A percentile compares a stretch with the other conserved stretches of the same genome.
Evolutionary conservation across 78 protist genomes (phyloP).

Genomic region (Acrasis kona): DNA sequence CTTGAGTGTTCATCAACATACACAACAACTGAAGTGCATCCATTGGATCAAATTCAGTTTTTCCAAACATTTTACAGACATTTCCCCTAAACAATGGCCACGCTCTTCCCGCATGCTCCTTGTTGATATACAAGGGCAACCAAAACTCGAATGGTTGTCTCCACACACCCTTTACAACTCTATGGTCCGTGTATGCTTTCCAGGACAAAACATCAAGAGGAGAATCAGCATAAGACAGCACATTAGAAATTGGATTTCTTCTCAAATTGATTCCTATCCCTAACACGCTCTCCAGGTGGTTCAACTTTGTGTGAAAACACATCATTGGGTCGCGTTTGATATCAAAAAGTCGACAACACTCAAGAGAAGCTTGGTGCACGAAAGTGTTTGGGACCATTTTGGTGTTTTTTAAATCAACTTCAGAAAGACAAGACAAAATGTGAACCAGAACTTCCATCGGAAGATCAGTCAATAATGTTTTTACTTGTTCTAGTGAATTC

Average conservation of each 20-base stretch:
- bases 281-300: not conserved
- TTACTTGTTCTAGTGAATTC: not conserved
- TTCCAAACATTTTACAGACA: not conserved
- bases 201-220: not conserved
- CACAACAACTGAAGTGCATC: not conserved
- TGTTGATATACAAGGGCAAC: not conserved
- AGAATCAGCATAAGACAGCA: not conserved
- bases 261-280: not conserved
- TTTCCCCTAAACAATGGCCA: not conserved
- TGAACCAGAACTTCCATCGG: not conserved
- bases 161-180: not conserved
- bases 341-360: not conserved
- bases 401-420: not conserved
- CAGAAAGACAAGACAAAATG: not conserved
- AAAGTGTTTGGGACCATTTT: not conserved
- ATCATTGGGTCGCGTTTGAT: not conserved
- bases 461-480: not conserved
- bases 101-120: not conserved
- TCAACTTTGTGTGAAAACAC: not conserved
- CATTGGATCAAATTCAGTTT: not conserved
- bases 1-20: not conserved
- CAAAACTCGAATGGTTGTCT: not conserved
- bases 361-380: too few species aligned
- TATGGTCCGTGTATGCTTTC: not conserved
- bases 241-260: not conserved